Evolutionary conservation across 306 rosid species (phyloP).

Genomic region (Luffa acutangula): DNA sequence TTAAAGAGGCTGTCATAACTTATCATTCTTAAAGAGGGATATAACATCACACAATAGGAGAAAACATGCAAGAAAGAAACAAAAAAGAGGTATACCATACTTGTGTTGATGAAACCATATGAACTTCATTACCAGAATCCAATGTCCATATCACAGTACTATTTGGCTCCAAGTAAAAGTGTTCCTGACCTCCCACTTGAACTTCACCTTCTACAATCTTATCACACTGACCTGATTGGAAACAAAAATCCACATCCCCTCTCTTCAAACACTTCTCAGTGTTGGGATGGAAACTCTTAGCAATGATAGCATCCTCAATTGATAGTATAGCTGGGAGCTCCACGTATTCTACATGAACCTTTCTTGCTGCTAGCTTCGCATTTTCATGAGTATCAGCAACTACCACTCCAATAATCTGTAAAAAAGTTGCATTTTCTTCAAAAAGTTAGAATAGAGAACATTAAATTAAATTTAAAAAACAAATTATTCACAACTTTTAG

Average conservation of each 20-base stretch:
- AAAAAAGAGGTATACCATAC: conserved; percentile 32
- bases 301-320: conserved; percentile 72
- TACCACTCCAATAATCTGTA: conserved; percentile 78
- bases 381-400: conserved; percentile 96
- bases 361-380: conserved; percentile 68
- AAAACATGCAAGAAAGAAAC: conserved; percentile 2
- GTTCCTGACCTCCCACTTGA: conserved; percentile 93
- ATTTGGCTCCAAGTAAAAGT: conserved; percentile 88
- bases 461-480: neutral
- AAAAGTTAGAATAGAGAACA: neutral
- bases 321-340: conserved; percentile 81
- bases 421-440: conserved; percentile 3
- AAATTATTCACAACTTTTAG: neutral
- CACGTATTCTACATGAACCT: conserved; percentile 61
- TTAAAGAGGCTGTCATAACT: neutral
- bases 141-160: conserved; percentile 74
- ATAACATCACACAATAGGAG: neutral
- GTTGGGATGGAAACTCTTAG: conserved; percentile 69
- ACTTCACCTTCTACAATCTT: conserved; percentile 76
- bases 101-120: conserved; percentile 92
- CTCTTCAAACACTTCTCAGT: conserved; percentile 51
- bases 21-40: neutral
- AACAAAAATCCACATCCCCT: conserved; percentile 78
- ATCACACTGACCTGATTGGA: conserved; percentile 69
- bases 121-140: conserved; percentile 93